Evolutionary conservation across 1,139 yeast species (phyloP).

Genomic region (Taphrina confusa): DNA sequence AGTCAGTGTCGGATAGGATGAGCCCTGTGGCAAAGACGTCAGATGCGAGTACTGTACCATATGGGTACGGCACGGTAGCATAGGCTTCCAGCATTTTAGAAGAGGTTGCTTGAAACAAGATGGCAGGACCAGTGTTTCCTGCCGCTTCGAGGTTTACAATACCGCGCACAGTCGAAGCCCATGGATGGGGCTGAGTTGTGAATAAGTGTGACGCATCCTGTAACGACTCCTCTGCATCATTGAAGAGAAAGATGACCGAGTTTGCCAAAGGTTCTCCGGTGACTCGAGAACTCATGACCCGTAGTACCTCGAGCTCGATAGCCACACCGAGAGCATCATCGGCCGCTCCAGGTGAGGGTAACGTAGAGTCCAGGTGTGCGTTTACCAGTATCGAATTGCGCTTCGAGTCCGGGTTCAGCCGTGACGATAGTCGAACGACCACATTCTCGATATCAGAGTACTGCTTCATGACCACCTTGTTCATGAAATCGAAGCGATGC

Average conservation of each 20-base stretch:
- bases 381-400: slow-evolving; percentile 32
- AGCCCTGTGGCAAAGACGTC: slow-evolving; percentile 37
- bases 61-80: slow-evolving; percentile 33
- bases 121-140: slow-evolving; percentile 34
- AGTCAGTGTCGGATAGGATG: slow-evolving; percentile 36
- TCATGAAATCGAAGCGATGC: slow-evolving; percentile 37
- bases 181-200: slow-evolving; percentile 29
- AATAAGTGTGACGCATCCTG: slow-evolving; percentile 36
- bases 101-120: slow-evolving; percentile 36
- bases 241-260: slow-evolving; percentile 33
- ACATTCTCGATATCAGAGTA: slow-evolving; percentile 33
- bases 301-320: slow-evolving; percentile 31
- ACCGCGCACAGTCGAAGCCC: slow-evolving; percentile 32
- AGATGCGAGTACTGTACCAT: slow-evolving; percentile 36
- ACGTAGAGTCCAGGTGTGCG: slow-evolving; percentile 36
- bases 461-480: slow-evolving; percentile 34
- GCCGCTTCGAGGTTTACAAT: slow-evolving; percentile 37
- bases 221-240: slow-evolving; percentile 36
- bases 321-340: slow-evolving; percentile 37
- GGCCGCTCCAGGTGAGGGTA: slow-evolving; percentile 37
- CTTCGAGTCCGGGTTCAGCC: slow-evolving; percentile 29
- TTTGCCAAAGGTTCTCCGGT: slow-evolving; percentile 15
- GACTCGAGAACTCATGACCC: slow-evolving; percentile 24
- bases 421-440: slow-evolving; percentile 31
- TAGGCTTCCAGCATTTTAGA: slow-evolving; percentile 36